These are phyloP conservation scores for Polytrichum formosum DNA, from an alignment of 225 moss, liverwort and hornwort species.

Conservation along the genomic window DNA sequence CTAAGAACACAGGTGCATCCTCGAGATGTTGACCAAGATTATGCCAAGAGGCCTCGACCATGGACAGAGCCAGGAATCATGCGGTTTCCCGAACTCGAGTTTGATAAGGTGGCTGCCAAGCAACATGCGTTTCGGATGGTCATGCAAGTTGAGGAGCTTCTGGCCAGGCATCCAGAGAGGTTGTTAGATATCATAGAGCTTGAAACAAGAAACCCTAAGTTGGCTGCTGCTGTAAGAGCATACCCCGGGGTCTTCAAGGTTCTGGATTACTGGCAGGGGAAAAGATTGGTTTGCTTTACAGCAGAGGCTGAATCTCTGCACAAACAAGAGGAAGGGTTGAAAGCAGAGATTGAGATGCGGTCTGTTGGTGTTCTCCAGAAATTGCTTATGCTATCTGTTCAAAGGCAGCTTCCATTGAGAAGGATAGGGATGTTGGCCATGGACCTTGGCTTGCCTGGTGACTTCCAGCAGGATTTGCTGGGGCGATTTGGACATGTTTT, in stretches of 20 bases:
- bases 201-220: slow-evolving; percentile 6
- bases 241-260: slow-evolving; percentile 43
- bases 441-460: slow-evolving; percentile 34
- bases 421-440: slow-evolving; percentile 26
- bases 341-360: slow-evolving; percentile 23
- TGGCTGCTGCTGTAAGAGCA: slow-evolving; percentile 12
- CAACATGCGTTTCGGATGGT: slow-evolving; percentile 28
- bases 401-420: slow-evolving; percentile 29
- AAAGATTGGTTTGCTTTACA: slow-evolving; percentile 35
- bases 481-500: slow-evolving; percentile 9
- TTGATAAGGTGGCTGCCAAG: slow-evolving; percentile 27
- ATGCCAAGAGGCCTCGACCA: slow-evolving; percentile 6
- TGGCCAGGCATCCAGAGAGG: slow-evolving; percentile 22
- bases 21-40: slow-evolving; percentile 5
- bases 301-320: slow-evolving; percentile 44
- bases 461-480: slow-evolving; percentile 13
- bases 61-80: slow-evolving; percentile 33
- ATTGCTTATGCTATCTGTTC: slow-evolving; percentile 44
- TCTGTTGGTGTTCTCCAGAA: slow-evolving; percentile 38
- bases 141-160: slow-evolving; percentile 29
- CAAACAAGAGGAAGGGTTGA: slow-evolving; percentile 29
- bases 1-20: slow-evolving; percentile 41
- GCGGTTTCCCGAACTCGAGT: slow-evolving; percentile 21
- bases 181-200: slow-evolving; percentile 45
- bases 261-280: slow-evolving; percentile 20